phyloP scores from a whole-genome alignment of 768 basidiomycete genomes.

The Termitomyces heimii region DNA sequence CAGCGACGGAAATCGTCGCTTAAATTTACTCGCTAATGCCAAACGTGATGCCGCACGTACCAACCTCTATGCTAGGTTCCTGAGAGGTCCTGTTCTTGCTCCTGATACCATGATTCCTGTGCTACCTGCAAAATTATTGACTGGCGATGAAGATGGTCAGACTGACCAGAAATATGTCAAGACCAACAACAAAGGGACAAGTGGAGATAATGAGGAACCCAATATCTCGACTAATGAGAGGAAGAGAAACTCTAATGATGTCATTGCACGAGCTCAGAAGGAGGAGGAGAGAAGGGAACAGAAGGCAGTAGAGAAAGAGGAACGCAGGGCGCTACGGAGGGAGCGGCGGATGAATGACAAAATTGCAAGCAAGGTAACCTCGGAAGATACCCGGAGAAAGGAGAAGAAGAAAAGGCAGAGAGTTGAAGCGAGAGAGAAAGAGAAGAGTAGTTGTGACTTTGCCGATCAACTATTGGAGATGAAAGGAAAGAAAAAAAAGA shows the following conservation, averaged over 20 bases:
- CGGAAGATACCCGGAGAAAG: background rate
- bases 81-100: slow-evolving; percentile 66
- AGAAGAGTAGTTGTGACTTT: background rate
- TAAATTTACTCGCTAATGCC: slow-evolving; percentile 54
- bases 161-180: background rate
- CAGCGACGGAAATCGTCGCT: slow-evolving; percentile 24
- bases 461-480: background rate
- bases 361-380: background rate
- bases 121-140: background rate
- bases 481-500: slow-evolving; percentile 5
- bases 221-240: slow-evolving; percentile 7
- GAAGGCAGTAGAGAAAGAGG: slow-evolving; percentile 16
- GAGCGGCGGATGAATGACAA: background rate
- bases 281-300: slow-evolving; percentile 12
- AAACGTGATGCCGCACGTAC: slow-evolving; percentile 76
- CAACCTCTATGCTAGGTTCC: slow-evolving; percentile 75
- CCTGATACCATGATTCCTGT: slow-evolving; percentile 26
- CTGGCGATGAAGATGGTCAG: background rate
- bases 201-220: slow-evolving; percentile 5
- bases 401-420: slow-evolving; percentile 17
- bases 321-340: slow-evolving; percentile 12
- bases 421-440: slow-evolving; percentile 2
- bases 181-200: background rate
- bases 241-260: slow-evolving; percentile 5
- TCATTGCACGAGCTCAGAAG: background rate